Evolutionary conservation across 2,329 filamentous ascomycete genomes (phyloP).

Genomic region (Onygenales sp.): DNA sequence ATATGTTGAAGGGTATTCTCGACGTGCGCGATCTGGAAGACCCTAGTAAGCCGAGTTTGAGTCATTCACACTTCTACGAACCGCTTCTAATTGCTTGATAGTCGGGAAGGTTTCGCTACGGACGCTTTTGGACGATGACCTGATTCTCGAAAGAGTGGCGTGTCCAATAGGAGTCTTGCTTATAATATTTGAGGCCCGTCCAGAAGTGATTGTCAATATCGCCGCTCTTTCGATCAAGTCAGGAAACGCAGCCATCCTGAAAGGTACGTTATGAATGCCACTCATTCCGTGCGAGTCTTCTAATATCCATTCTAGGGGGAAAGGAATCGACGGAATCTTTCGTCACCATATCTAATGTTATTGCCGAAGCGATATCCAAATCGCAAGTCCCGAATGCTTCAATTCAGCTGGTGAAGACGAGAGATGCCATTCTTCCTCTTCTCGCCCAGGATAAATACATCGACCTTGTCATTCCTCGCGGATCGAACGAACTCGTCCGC

Average conservation of each 20-base stretch:
- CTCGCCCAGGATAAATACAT: slow-evolving; percentile 78
- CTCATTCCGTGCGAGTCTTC: background rate
- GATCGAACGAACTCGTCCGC: slow-evolving; percentile 79
- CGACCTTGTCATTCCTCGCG: slow-evolving; percentile 88
- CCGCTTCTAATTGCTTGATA: slow-evolving; percentile 24
- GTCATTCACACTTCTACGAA: slow-evolving; percentile 2
- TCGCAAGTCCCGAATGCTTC: slow-evolving; percentile 75
- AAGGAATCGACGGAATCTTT: slow-evolving; percentile 97
- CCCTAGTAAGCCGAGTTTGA: slow-evolving; percentile 53
- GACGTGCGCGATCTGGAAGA: slow-evolving; percentile 79
- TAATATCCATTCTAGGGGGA: slow-evolving; percentile 49
- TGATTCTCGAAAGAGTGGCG: slow-evolving; percentile 77
- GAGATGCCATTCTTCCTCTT: slow-evolving; percentile 83
- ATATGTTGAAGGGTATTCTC: slow-evolving; percentile 91
- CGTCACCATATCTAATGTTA: slow-evolving; percentile 74
- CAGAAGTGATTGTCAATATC: slow-evolving; percentile 97
- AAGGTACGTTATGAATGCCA: slow-evolving; percentile 45
- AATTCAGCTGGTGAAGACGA: slow-evolving; percentile 86
- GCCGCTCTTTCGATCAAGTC: slow-evolving; percentile 93
- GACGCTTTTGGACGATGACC: slow-evolving; percentile 75
- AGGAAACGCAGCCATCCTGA: slow-evolving; percentile 91
- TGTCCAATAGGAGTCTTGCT: slow-evolving; percentile 96
- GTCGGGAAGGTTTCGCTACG: slow-evolving; percentile 77
- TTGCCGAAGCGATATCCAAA: slow-evolving; percentile 63
- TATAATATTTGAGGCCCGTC: slow-evolving; percentile 95